Evolutionary conservation across 2,329 filamentous ascomycete species (phyloP).

Genomic region (Fusarium sp.): DNA sequence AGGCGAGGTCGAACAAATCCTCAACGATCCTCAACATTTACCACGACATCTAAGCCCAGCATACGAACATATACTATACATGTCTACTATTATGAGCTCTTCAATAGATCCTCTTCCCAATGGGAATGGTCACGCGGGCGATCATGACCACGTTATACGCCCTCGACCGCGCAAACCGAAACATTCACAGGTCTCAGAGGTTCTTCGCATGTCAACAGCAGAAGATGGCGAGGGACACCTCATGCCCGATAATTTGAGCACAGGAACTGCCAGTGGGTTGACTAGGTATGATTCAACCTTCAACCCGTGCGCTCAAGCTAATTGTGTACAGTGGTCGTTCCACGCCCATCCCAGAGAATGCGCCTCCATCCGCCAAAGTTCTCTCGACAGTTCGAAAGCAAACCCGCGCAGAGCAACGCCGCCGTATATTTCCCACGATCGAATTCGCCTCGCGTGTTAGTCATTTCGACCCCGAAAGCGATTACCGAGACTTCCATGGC

Average conservation of each 20-base stretch:
- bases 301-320: slow-evolving; percentile 1
- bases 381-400: slow-evolving; percentile 87
- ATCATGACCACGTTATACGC: slow-evolving; percentile 56
- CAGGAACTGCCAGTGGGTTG: slow-evolving; percentile 49
- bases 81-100: slow-evolving; percentile 40
- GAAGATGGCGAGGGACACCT: slow-evolving; percentile 49
- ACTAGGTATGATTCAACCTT: slow-evolving; percentile 53
- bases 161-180: slow-evolving; percentile 61
- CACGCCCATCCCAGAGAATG: slow-evolving; percentile 86
- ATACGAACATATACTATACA: background rate
- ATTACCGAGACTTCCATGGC: slow-evolving; percentile 93
- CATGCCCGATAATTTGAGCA: slow-evolving; percentile 46
- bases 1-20: slow-evolving; percentile 8
- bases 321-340: slow-evolving; percentile 73
- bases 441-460: slow-evolving; percentile 91
- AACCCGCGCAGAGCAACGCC: slow-evolving; percentile 80
- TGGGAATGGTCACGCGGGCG: slow-evolving; percentile 40
- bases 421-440: slow-evolving; percentile 90
- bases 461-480: slow-evolving; percentile 92
- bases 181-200: slow-evolving; percentile 57
- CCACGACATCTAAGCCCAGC: background rate
- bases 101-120: slow-evolving; percentile 43
- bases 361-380: slow-evolving; percentile 89
- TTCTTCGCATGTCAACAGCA: slow-evolving; percentile 50
- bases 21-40: slow-evolving; percentile 9